These are phyloP conservation scores for Boletus sp. DNA, from an alignment of 768 basidiomycete species.

Conservation along the genomic window DNA sequence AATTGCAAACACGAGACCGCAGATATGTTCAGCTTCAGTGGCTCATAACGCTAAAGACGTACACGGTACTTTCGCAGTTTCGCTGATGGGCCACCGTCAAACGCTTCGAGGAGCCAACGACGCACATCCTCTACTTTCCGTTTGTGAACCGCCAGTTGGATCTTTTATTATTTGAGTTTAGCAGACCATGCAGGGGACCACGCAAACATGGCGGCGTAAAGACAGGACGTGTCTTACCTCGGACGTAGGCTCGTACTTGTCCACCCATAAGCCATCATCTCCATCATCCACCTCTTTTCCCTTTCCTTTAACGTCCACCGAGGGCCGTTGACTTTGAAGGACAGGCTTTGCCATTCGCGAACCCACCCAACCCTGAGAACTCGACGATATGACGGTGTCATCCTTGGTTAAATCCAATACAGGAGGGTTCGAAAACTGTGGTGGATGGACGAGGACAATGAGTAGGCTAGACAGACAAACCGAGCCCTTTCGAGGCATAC, in stretches of 20 bases:
- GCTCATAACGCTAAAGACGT: constrained; percentile 22
- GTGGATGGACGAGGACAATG: neutral
- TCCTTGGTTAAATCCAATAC: constrained; percentile 22
- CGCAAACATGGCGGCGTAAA: neutral
- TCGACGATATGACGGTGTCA: constrained; percentile 2
- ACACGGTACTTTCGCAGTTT: constrained; percentile 74
- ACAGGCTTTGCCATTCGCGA: neutral
- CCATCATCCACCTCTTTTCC: constrained; percentile 6
- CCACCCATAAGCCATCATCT: constrained; percentile 56
- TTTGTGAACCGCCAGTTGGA: constrained; percentile 74
- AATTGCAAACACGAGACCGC: neutral
- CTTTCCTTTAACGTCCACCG: constrained; percentile 26
- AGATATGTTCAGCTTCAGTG: neutral
- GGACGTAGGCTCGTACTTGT: constrained; percentile 57
- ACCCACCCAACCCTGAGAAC: neutral
- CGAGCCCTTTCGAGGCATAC: neutral
- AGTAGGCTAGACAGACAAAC: neutral
- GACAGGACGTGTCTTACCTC: constrained; percentile 41
- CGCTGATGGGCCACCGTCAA: constrained; percentile 61
- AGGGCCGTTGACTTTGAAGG: neutral
- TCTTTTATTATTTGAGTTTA: constrained; percentile 35
- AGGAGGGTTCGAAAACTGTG: constrained; percentile 22
- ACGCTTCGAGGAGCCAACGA: constrained; percentile 70
- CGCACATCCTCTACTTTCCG: constrained; percentile 77
- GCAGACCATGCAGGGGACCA: neutral